A percentile compares a stretch with the other conserved stretches of the same genome.
Conservation (phyloP, 2,329 filamentous ascomycete genomes). For the Aspergillus brasiliensis region DNA sequence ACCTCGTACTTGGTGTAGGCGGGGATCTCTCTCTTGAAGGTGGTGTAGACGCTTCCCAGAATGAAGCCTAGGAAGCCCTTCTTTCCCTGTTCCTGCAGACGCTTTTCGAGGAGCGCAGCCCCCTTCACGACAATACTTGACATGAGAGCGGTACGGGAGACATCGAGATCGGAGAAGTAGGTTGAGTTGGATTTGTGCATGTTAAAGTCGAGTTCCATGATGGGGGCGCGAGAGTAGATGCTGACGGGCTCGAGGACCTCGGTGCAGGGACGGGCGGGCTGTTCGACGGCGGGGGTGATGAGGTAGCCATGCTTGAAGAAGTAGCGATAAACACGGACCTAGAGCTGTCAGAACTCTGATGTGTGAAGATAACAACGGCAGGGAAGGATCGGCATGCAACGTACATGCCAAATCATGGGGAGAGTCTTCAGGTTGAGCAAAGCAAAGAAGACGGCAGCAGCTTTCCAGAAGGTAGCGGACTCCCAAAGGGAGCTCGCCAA, state of each 20-base stretch:
- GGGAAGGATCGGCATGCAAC: conserved; percentile 7
- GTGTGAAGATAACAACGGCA: not conserved
- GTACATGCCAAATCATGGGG: conserved; percentile 36
- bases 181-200: conserved; percentile 77
- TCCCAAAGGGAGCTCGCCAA: conserved; percentile 16
- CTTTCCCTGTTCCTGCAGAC: conserved; percentile 54
- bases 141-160: conserved; percentile 76
- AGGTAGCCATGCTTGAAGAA: conserved; percentile 56
- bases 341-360: not conserved
- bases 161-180: conserved; percentile 82
- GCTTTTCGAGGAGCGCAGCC: conserved; percentile 51
- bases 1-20: conserved; percentile 70
- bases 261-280: conserved; percentile 42
- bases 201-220: conserved; percentile 81
- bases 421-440: conserved; percentile 32
- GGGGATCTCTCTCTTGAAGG: conserved; percentile 70
- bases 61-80: conserved; percentile 60
- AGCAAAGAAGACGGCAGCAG: conserved; percentile 27
- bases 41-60: conserved; percentile 70
- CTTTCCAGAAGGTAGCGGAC: conserved; percentile 25
- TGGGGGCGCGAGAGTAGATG: conserved; percentile 63
- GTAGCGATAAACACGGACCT: conserved; percentile 61
- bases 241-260: conserved; percentile 70
- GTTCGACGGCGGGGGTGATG: conserved; percentile 41
- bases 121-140: conserved; percentile 64